phyloP scores from a whole-genome alignment of 768 basidiomycete species.

The Agaricus sinodeliciosus region DNA sequence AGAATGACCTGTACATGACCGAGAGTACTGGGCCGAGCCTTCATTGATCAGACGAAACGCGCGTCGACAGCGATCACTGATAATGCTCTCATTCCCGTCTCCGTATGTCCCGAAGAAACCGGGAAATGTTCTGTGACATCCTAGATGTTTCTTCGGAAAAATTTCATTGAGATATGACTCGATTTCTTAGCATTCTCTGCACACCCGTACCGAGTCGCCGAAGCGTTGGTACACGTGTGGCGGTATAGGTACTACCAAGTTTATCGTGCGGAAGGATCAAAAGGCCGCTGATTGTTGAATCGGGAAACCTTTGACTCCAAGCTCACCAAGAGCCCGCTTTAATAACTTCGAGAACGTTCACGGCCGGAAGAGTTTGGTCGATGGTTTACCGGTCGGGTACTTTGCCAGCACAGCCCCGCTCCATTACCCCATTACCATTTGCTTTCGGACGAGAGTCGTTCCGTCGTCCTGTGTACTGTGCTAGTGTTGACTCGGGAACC shows the following conservation, averaged over 20 bases:
- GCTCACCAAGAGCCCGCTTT: too few relatives aligned
- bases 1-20: background rate
- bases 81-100: background rate
- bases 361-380: too few relatives aligned
- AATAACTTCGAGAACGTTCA: too few relatives aligned
- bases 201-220: too few relatives aligned
- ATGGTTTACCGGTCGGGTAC: too few relatives aligned
- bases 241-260: too few relatives aligned
- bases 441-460: conserved; percentile 1
- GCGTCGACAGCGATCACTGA: background rate
- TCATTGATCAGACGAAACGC: too few relatives aligned
- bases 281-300: too few relatives aligned
- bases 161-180: background rate
- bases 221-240: too few relatives aligned
- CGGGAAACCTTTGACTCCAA: too few relatives aligned
- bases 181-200: background rate
- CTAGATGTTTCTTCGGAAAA: background rate
- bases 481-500: conserved; percentile 11
- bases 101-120: background rate
- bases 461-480: background rate
- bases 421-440: background rate
- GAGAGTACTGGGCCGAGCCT: background rate
- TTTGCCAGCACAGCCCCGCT: background rate
- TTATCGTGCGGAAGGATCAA: too few relatives aligned
- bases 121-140: background rate